phyloP scores from a whole-genome alignment of 2,329 filamentous ascomycete genomes.

The Metarhizium guizhouense region DNA sequence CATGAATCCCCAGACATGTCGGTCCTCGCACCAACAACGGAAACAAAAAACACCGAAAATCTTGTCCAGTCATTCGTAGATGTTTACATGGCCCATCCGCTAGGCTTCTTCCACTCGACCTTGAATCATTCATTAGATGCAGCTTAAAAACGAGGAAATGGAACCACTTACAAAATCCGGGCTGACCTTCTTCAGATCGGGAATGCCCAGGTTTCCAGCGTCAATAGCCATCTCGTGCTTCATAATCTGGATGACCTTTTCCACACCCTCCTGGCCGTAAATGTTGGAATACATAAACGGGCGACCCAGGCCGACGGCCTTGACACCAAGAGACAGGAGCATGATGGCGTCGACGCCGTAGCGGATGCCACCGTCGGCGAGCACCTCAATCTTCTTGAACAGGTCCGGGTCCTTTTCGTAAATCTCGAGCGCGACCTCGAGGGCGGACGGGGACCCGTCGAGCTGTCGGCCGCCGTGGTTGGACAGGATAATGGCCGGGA shows the following conservation, averaged over 20 bases:
- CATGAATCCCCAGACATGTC: too few species aligned
- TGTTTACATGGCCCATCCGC: too few species aligned
- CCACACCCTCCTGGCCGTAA: constrained; percentile 39
- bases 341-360: constrained; percentile 34
- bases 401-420: constrained; percentile 26
- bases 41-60: too few species aligned
- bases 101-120: too few species aligned
- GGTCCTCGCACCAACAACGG: too few species aligned
- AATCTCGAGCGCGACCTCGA: constrained; percentile 31
- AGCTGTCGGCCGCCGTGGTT: constrained; percentile 36
- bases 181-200: constrained; percentile 25
- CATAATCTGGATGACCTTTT: constrained; percentile 33
- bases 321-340: constrained; percentile 33
- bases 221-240: constrained; percentile 40
- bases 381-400: constrained; percentile 29
- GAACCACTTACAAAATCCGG: not conserved
- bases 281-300: constrained; percentile 45
- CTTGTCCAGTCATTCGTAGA: too few species aligned
- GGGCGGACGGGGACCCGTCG: constrained; percentile 26
- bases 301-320: constrained; percentile 37
- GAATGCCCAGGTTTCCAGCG: constrained; percentile 33
- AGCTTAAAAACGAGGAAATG: too few species aligned
- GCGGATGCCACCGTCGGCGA: constrained; percentile 33
- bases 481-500: constrained; percentile 28
- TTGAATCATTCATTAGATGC: too few species aligned